Conservation (phyloP, 2,329 filamentous ascomycete genomes). For the Coniella lustricola region DNA sequence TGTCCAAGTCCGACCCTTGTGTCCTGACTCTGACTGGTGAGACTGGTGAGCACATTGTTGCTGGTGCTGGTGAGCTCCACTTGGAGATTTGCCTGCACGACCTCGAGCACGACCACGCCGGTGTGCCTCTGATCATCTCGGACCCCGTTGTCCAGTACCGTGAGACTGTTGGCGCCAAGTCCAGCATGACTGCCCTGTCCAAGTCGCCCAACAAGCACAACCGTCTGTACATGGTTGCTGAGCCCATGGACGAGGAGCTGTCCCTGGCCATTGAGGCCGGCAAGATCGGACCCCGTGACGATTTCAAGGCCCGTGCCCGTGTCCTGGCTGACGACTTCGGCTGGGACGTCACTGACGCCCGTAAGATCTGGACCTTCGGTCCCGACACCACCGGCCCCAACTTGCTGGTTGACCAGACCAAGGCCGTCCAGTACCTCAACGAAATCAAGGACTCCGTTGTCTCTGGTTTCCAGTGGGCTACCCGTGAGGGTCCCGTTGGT, state of each 20-base stretch:
- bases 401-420: constrained; percentile 98
- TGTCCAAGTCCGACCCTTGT: constrained; percentile 99
- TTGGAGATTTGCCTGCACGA: constrained; percentile 99
- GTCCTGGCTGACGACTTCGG: constrained; percentile 92
- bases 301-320: constrained; percentile 98
- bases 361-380: constrained; percentile 99
- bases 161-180: constrained; percentile 81
- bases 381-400: constrained; percentile 97
- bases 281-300: constrained; percentile 91
- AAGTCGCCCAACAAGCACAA: constrained; percentile 99
- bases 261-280: constrained; percentile 82
- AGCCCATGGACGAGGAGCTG: constrained; percentile 89
- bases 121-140: constrained; percentile 94
- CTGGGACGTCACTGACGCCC: constrained; percentile 99
- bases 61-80: constrained; percentile 98
- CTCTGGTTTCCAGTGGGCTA: constrained; percentile 99
- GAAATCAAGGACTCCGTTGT: constrained; percentile 99
- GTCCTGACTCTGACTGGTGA: constrained; percentile 84
- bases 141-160: constrained; percentile 98
- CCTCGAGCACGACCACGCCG: constrained; percentile 98
- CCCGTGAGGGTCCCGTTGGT: constrained; percentile 91
- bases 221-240: constrained; percentile 93
- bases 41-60: constrained; percentile 97
- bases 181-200: constrained; percentile 92
- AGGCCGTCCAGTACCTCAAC: constrained; percentile 99